Base-by-base conservation (phyloP, 2,329 filamentous ascomycete species). In the Epicoccum nigrum region DNA sequence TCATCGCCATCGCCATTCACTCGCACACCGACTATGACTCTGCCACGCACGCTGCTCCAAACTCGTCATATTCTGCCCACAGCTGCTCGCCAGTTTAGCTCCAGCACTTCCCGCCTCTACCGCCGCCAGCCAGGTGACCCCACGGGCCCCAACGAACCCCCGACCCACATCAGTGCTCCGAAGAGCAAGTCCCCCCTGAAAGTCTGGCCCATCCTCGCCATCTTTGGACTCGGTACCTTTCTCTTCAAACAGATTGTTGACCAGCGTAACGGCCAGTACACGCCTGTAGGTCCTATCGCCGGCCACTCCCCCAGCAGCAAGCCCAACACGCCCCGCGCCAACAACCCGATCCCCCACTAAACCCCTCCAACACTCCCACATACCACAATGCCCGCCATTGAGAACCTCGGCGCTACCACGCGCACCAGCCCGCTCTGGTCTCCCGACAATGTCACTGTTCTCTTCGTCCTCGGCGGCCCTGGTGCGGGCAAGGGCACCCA, bases 401-500 rank as follows among this genome's bases (percentile, higher is more conserved):
- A 69, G 23, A 58, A 73, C 15, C 60, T 69, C 64, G 73, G 67
- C 63, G 68, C 65, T 19, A 51, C 60, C 4, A 64, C 60, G 55
- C 87, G 87, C 73, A 70, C 74, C 35, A 77, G 79, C 45, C 88
- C 92, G 4, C 85, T 85, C 68, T 97, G 96, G 82, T 86, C 84
- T 51, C 78, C 87, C 41, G 69, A 84, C 49, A 81, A 92, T 53
- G 90, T 95, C 25, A 94, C 91, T n/a, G 92, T 97, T 52, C 79
- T 99, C 74, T 97, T 96, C 79, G 91, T 97, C 57, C 91, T 99
- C 55, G 93, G 93, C 74, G 94, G 94, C 2, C 94, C 94, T 12
- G 94, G 94, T 59, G 90, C 92, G 58, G 94, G 94, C 67, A 99
- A 99, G 75, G 94, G 94, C 66, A 99, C 94, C 2, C 93, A 99